Evolutionary conservation across 2,329 filamentous ascomycete species (phyloP), one percentile per base, ranked within the genome.

Genomic region (Cercospora zeina): DNA sequence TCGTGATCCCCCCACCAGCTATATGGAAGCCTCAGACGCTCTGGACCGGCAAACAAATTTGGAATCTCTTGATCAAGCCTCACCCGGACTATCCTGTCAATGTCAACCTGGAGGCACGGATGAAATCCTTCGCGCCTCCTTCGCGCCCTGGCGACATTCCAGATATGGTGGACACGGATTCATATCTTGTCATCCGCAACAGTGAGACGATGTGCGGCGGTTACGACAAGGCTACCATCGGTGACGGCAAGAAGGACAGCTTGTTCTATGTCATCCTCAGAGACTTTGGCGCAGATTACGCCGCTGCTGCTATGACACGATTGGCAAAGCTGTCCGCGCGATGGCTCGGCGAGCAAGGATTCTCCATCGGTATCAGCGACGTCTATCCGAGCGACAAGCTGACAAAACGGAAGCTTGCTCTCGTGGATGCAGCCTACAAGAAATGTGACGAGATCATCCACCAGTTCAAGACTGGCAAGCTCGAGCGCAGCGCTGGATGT

Each of bases 221-320:
- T 63, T 97, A 97, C 92, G 95, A 99, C 80, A 99, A 99, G 78
- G 90, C 91, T 1, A 97, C 93, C 0, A 91, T 99, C n/a, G 95
- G 95, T 69, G 87, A 91, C 5, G 95, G 95, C 70, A 97, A 97
- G 81, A 99, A 99, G 74, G 93, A 96, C 74, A 97, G 93, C 0
- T 88, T 99, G 19, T 99, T 97, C 73, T 99, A 97, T 72, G 89
- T 97, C 61, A 93, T 99, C 73, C 85, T 97, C 69, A 86, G 95
- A 80, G 95, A 99, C 79, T 99, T 90, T 70, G 95, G 95, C 0
- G 90, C 93, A 1, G 89, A 96, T 59, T 88, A 90, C 61, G 92
- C 95, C 7, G 92, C 93, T 0, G 85, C 87, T 61, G 91, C 90
- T 58, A 99, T 99, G 95, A 97, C 96, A 72, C 85, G 95, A 21